Evolutionary conservation across 176 grass and related monocot genomes (phyloP).

Genomic region (Juncus inflexus): DNA sequence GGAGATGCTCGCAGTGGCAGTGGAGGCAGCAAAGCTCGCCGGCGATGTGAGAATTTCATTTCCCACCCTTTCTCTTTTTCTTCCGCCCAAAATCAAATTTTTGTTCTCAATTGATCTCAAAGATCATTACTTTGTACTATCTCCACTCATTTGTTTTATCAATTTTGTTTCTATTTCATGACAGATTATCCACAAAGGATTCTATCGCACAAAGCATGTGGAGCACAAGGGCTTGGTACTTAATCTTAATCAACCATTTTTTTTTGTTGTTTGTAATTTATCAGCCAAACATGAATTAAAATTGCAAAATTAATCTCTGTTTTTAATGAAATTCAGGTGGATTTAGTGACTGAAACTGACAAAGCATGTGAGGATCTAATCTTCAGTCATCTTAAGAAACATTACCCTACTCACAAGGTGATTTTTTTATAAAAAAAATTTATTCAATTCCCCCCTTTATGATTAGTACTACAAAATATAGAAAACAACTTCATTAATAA

Average conservation of each 20-base stretch:
- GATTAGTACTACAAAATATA: background rate
- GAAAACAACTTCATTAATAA: background rate
- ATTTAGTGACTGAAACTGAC: slow-evolving; percentile 98
- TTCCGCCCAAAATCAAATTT: slow-evolving; percentile 5
- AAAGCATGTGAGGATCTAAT: slow-evolving; percentile 96
- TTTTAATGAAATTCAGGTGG: slow-evolving; percentile 48
- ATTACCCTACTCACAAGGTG: slow-evolving; percentile 76
- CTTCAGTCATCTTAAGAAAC: slow-evolving; percentile 76
- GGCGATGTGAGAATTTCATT: slow-evolving; percentile 48
- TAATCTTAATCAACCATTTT: background rate
- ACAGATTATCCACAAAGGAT: slow-evolving; percentile 80
- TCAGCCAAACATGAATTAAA: no score
- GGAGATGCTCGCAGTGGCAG: slow-evolving; percentile 63
- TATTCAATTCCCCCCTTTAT: background rate
- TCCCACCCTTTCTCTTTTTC: background rate
- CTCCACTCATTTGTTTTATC: background rate
- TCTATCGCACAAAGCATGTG: slow-evolving; percentile 83
- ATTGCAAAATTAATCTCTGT: slow-evolving; percentile 10
- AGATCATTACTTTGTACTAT: slow-evolving; percentile 3
- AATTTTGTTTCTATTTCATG: background rate
- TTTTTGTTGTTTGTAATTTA: no score
- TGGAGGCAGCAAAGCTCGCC: slow-evolving; percentile 66
- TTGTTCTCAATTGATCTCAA: slow-evolving; percentile 19
- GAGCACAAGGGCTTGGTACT: slow-evolving; percentile 93
- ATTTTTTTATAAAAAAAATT: no score